Base-by-base conservation (phyloP, 2,329 filamentous ascomycete genomes). In the Hypoxylon rubiginosum region DNA sequence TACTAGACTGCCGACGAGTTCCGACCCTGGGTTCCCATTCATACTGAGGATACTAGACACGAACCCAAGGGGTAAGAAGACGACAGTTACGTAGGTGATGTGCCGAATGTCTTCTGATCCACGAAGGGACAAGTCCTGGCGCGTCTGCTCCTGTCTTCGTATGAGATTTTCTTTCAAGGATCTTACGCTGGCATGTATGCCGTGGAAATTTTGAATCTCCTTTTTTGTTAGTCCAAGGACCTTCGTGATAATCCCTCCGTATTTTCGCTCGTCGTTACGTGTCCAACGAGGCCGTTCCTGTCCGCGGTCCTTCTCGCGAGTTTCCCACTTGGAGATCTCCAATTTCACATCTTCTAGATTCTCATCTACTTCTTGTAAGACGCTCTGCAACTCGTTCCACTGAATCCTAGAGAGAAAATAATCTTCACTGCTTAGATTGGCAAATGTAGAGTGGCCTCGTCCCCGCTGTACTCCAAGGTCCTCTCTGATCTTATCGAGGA, bases 71-170 rank as follows among this genome's bases (percentile, higher is more conserved):
- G 77, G 77, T 2, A 79, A 63, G 63, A 79, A 79, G 21, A 79
- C 71, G 4, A 76, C 74, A 0, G 77, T 79, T 3, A 77, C 74
- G 52, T 78, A 78, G 0, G 78, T 79, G 57, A 79, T 79, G 43
- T 74, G 69, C 0, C 71, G 72, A 48, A 79, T 73, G 49, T 78
- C 74, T 46, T 77, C 71, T 0, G 73, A 70, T 1, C 66, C 53
- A 10, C 58, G 49, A 13, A 69, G 39, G 9, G 62, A 49, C 3
- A 68, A 51, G 15, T 71, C 66, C 10, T 66, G 41, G 3, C 69
- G 61, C 1, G 58, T 52, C 4, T 67, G 67, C 4, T 64, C 61
- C 43, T 54, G 39, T 1, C 51, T 41, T 15, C 26, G 39, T 21
- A 21, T 13, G 2, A 57, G 28, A 1, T 39, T 50, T 13, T 66